Evolutionary conservation across 2,329 filamentous ascomycete species (phyloP), one percentile per base, ranked within the genome.

Genomic region (Dactylellina cionopaga): DNA sequence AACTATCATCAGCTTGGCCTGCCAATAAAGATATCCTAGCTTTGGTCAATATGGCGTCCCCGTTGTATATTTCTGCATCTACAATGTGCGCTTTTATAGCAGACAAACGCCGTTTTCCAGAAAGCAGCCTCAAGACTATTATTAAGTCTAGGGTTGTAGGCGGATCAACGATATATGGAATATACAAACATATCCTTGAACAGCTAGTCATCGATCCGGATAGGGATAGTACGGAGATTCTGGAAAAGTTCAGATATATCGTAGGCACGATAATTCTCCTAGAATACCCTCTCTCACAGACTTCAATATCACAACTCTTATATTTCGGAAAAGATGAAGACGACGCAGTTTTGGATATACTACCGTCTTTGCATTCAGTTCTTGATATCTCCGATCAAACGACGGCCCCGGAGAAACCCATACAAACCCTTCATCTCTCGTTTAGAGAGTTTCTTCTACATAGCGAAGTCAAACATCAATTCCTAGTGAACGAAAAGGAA

Each of bases 361-460:
- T 58, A 11, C 7, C 15, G 10, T n/a, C 15, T 7, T 33, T 54
- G 5, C 59, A 63, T 6, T 63, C 59, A 5, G 59, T 63, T 31
- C 22, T 63, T 17, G 11, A 44, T 33, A 1, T 63, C 0, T 46
- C 59, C 7, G 6, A n/a, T n/a, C n/a, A n/a, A n/a, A 10, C 52
- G 1, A 13, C 7, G 10, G 15, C 10, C 22, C 7, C 19, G 7
- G 13, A 60, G 22, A 24, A 4, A 2, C 29, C 25, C 11, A 33
- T 63, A 29, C 37, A 24, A 19, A 33, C 35, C 11, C 43, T 63
- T n/a, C 59, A 69, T 22, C 31, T 60, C 2, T 69, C 63, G 3
- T 69, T 69, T 15, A 27, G 55, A 4, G 55, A 69, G 4, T 69
- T 60, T 46, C 35, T 69, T 9, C 24, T 54, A 2, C 25, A 60